These are phyloP conservation scores for Clarireedia paspali DNA, from an alignment of 2,329 filamentous ascomycete species.

Conservation along the genomic window DNA sequence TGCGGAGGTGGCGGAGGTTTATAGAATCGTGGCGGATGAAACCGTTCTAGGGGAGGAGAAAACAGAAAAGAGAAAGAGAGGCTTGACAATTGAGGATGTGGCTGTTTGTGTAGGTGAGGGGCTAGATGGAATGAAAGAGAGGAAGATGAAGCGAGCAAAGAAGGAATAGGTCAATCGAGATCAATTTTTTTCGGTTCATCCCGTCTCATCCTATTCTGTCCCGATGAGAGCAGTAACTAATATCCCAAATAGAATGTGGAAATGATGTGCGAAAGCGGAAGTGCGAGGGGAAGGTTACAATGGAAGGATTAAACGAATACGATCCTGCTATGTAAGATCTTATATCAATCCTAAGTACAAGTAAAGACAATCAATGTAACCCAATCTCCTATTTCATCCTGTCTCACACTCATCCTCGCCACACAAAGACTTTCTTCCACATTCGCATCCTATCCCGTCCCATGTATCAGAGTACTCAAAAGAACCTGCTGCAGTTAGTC, in stretches of 20 bases:
- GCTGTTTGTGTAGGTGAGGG: constrained; percentile 42
- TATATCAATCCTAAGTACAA: neutral
- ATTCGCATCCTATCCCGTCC: no score
- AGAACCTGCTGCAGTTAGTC: no score
- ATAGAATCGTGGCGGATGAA: constrained; percentile 52
- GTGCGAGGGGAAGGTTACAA: no score
- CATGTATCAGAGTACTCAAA: no score
- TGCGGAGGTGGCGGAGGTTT: constrained; percentile 52
- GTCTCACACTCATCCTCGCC: no score
- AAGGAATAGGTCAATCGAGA: constrained; percentile 7
- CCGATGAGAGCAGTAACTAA: no score
- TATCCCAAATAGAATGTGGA: no score
- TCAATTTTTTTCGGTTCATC: neutral
- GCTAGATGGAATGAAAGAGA: constrained; percentile 29
- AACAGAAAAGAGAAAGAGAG: constrained; percentile 47
- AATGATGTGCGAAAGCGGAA: no score
- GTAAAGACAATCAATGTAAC: neutral
- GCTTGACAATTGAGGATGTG: constrained; percentile 50
- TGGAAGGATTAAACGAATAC: neutral
- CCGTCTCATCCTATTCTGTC: neutral
- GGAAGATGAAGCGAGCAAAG: constrained; percentile 32
- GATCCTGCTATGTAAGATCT: neutral
- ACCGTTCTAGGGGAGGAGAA: constrained; percentile 52
- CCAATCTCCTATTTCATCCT: no score
- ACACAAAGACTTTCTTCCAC: no score